Evolutionary conservation across 345 rosid species (phyloP), one percentile per base, ranked within the genome.

Genomic region (Populus tremula): DNA sequence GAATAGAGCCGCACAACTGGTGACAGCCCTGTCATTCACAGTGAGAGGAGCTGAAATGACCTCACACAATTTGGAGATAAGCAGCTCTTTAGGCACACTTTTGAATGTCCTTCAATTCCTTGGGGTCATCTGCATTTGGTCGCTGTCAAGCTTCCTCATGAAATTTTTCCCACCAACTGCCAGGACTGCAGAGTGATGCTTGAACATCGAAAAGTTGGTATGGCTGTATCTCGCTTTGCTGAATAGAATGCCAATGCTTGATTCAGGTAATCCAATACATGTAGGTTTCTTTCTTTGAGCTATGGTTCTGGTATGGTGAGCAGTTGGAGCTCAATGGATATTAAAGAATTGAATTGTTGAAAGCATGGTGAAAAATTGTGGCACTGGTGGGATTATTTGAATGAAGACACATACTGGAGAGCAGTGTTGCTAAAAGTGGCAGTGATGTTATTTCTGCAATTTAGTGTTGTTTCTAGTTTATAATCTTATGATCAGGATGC

Each of bases 1-100:
- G 81, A 96, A 96, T 81, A 87, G 99, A 85, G 99, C 99, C 9
- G 91, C 94, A 11, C 98, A 96, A 84, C 79, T 96, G 80, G 98
- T 96, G 71, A 96, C 98, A 56, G 99, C 99, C 63, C 80, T 96
- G 87, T 90, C 91, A 31, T 96, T 90, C 82, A 93, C 98, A 1
- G 91, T 92, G 50, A 93, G 86, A 86, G 97, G 95, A 81, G 97
- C 97, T 35, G 99, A 92, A 83, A 77, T 88, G 84, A 96, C 96
- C 35, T 79, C 90, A 8, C 91, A 94, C 85, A 96, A 90, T 87
- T 74, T 96, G 85, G 98, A 94, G 75, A 94, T 96, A 81, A 93
- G 90, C 86, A 88, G 85, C 76, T 93, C 99, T 33, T 74, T 96
- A 84, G 91, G 91, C 70, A 87, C 93, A 31, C 92, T 96, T 73